phyloP scores from a whole-genome alignment of 2,329 filamentous ascomycete genomes.

The Claviceps sp. region DNA sequence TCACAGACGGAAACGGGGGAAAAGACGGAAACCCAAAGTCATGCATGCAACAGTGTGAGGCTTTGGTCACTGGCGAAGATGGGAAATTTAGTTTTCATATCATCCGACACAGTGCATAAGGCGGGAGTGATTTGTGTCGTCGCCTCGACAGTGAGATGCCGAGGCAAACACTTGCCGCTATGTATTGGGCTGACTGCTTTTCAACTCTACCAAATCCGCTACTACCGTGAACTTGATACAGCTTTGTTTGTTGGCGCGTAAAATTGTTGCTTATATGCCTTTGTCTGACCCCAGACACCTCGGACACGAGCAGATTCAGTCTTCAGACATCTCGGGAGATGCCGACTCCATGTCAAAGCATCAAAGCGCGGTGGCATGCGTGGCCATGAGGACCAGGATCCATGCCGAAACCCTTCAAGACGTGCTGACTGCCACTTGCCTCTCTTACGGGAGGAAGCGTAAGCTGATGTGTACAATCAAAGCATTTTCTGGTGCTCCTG shows the following conservation, averaged over 20 bases:
- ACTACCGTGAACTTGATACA: background rate
- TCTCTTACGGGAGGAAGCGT: background rate
- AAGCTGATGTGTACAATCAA: background rate
- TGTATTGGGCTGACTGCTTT: background rate
- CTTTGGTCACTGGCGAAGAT: background rate
- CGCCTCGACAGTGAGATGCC: background rate
- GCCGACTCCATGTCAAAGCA: background rate
- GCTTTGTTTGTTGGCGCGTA: background rate
- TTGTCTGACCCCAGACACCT: too few species aligned
- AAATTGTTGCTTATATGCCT: too few species aligned
- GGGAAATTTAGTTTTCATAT: background rate
- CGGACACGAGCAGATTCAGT: background rate
- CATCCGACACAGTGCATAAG: background rate
- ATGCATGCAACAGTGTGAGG: background rate
- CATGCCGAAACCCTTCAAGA: too few species aligned
- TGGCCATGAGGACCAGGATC: too few species aligned
- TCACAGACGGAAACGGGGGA: background rate
- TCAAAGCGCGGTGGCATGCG: background rate
- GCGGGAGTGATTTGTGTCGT: background rate
- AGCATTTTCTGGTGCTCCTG: background rate
- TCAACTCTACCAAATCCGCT: background rate
- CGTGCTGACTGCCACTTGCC: too few species aligned
- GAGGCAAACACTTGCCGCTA: background rate
- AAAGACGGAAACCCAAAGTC: background rate
- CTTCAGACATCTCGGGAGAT: background rate